phyloP scores from a whole-genome alignment of 495 filamentous ascomycete genomes.

The Rhizodiscina lignyota region DNA sequence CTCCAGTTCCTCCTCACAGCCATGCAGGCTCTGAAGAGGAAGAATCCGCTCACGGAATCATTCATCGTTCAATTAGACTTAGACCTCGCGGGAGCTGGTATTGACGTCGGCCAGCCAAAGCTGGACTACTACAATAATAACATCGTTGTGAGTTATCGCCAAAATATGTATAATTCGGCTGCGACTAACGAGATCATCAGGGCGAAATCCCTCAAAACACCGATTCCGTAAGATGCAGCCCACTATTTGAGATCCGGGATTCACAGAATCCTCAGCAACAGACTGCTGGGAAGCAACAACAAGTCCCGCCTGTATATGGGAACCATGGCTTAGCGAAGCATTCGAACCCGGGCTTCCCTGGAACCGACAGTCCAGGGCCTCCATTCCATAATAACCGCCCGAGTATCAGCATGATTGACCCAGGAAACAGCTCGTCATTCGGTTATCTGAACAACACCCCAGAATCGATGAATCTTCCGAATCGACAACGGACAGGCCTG shows the following conservation, averaged over 20 bases:
- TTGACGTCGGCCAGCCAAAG: conserved; percentile 6
- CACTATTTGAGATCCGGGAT: conserved; percentile 14
- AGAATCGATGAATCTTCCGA: too few relatives aligned
- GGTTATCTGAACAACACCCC: too few relatives aligned
- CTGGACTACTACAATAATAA: neutral
- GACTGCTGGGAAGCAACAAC: neutral
- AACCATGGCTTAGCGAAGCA: too few relatives aligned
- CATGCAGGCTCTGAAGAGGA: conserved; percentile 73
- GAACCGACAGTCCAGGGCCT: conserved; percentile 4
- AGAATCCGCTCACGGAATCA: conserved; percentile 85
- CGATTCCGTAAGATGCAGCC: conserved; percentile 11
- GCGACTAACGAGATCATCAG: neutral
- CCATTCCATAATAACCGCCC: conserved; percentile 7
- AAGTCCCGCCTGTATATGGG: neutral
- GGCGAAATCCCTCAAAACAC: conserved; percentile 5
- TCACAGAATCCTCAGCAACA: conserved; percentile 2
- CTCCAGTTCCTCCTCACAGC: conserved; percentile 78
- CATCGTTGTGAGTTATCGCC: neutral
- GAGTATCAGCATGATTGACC: conserved; percentile 6
- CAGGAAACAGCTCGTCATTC: too few relatives aligned
- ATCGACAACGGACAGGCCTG: too few relatives aligned
- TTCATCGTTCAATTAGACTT: conserved; percentile 91
- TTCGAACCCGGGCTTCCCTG: too few relatives aligned
- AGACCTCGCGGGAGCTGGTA: conserved; percentile 53
- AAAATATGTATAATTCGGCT: neutral